Evolutionary conservation across 805 yeast genomes (phyloP).

Genomic region (Candida ortonii): DNA sequence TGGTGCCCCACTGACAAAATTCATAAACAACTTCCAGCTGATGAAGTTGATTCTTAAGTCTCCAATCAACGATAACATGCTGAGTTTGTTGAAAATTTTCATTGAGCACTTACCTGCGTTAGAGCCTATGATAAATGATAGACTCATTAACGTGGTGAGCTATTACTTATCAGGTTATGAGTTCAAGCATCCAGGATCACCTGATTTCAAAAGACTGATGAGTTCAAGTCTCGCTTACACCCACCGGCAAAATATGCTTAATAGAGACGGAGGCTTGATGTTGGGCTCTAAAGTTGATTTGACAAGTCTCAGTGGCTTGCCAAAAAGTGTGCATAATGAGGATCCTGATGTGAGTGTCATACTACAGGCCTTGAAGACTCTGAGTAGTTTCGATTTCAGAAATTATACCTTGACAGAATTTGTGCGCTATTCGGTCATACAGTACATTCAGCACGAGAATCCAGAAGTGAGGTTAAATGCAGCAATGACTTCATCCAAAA

Average conservation of each 20-base stretch:
- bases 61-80: conserved; percentile 79
- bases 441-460: conserved; percentile 77
- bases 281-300: conserved; percentile 19
- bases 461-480: conserved; percentile 81
- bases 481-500: conserved; percentile 74
- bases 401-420: conserved; percentile 81
- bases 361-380: conserved; percentile 74
- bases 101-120: conserved; percentile 77
- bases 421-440: conserved; percentile 79
- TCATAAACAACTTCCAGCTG: conserved; percentile 71
- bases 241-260: conserved; percentile 70
- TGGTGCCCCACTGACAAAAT: conserved; percentile 90
- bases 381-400: conserved; percentile 70
- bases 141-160: conserved; percentile 68
- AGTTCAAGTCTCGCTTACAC: conserved; percentile 67
- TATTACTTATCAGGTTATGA: conserved; percentile 75
- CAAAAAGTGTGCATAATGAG: conserved; percentile 24
- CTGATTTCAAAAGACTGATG: conserved; percentile 59
- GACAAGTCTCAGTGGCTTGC: conserved; percentile 20
- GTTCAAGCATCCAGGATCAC: conserved; percentile 84
- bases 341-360: conserved; percentile 44
- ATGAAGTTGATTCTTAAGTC: conserved; percentile 77
- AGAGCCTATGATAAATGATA: conserved; percentile 66
- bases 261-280: conserved; percentile 58
- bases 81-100: conserved; percentile 66